Percentiles rank a stretch among this genome's conserved stretches.
phyloP scores from a whole-genome alignment of 352 stramenopile species.

The Globisporangium spinosum region DNA sequence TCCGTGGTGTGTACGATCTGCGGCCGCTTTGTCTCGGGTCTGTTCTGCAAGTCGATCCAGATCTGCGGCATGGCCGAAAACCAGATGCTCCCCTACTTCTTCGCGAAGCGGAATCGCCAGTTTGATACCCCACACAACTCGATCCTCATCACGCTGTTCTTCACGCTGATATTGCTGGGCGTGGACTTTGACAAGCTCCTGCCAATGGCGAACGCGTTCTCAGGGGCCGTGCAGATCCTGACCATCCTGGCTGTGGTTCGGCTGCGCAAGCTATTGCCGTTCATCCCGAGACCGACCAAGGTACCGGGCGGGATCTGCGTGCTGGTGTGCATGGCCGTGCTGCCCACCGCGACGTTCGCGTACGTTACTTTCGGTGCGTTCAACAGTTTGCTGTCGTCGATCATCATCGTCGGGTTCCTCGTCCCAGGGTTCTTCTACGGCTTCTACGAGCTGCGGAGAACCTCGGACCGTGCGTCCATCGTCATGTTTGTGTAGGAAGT shows the following conservation, averaged over 20 bases:
- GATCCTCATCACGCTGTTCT: conserved; percentile 31
- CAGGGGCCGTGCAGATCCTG: conserved; percentile 75
- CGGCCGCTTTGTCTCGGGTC: conserved; percentile 81
- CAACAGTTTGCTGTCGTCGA: conserved; percentile 21
- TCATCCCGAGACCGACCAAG: conserved; percentile 56
- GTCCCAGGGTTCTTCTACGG: conserved; percentile 32
- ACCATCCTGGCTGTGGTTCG: conserved; percentile 88
- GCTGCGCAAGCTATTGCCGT: conserved; percentile 62
- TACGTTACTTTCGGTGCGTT: conserved; percentile 38
- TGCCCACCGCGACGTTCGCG: conserved; percentile 25
- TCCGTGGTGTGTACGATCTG: conserved; percentile 68
- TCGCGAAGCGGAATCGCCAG: conserved; percentile 43
- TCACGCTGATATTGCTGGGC: conserved; percentile 33
- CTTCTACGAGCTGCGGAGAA: conserved; percentile 23
- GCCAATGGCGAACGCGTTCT: conserved; percentile 89
- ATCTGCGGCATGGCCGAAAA: conserved; percentile 54
- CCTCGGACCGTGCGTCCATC: neutral
- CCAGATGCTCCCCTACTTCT: conserved; percentile 68
- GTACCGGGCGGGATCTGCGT: conserved; percentile 28
- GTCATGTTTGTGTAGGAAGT: conserved; percentile 8
- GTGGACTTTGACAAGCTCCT: conserved; percentile 64
- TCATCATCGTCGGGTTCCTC: conserved; percentile 39
- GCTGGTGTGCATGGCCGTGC: conserved; percentile 21
- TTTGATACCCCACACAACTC: conserved; percentile 44
- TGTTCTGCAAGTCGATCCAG: conserved; percentile 81